Conservation (phyloP, 306 rosid species). For the Quercus rubra region DNA sequence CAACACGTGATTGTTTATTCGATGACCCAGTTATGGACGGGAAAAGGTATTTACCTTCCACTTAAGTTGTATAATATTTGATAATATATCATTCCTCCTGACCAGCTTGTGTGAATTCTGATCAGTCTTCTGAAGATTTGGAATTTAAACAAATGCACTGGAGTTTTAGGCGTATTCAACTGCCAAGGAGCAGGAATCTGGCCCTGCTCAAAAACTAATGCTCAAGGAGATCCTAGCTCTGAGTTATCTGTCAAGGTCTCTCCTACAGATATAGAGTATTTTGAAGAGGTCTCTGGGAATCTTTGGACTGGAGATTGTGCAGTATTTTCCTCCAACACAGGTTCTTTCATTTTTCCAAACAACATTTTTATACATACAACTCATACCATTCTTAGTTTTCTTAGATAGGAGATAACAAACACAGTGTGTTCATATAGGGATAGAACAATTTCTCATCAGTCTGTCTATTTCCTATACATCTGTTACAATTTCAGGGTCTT, state of each 20-base stretch:
- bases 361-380: neutral
- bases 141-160: conserved; percentile 46
- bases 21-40: conserved; percentile 40
- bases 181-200: conserved; percentile 48
- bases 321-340: conserved; percentile 31
- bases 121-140: conserved; percentile 41
- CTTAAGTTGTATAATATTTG: neutral
- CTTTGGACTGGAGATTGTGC: conserved; percentile 40
- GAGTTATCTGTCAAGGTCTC: conserved; percentile 28
- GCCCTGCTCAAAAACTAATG: conserved; percentile 20
- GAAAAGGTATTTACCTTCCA: conserved; percentile 17
- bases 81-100: neutral
- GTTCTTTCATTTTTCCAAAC: neutral
- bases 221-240: neutral
- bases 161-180: conserved; percentile 45
- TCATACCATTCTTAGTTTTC: neutral
- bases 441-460: neutral
- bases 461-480: neutral
- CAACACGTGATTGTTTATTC: conserved; percentile 39
- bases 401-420: neutral
- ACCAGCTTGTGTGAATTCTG: neutral
- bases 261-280: conserved; percentile 35
- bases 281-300: conserved; percentile 33
- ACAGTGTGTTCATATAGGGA: neutral
- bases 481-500: conserved; percentile 17